These are phyloP conservation scores for Cyberlindnera maclurae DNA, from an alignment of 805 yeast genomes.

Conservation along the genomic window DNA sequence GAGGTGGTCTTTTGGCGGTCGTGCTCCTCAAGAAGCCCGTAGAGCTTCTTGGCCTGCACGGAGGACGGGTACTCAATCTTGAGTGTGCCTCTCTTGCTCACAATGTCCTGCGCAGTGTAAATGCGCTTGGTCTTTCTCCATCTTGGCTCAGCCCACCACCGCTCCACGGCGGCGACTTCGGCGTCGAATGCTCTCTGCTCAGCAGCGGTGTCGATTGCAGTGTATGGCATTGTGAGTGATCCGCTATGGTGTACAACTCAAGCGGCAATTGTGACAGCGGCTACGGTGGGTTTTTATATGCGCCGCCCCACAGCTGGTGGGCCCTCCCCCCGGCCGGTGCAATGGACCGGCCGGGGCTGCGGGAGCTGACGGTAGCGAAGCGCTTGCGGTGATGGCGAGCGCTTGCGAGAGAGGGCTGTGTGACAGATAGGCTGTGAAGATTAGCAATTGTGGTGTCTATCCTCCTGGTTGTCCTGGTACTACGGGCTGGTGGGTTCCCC, in stretches of 20 bases:
- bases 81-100: slow-evolving; percentile 76
- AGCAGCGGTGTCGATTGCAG: slow-evolving; percentile 13
- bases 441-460: too few relatives aligned
- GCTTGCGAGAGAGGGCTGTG: too few relatives aligned
- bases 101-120: slow-evolving; percentile 85
- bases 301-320: too few relatives aligned
- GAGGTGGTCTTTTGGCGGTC: slow-evolving; percentile 67
- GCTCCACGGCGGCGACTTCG: slow-evolving; percentile 65
- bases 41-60: slow-evolving; percentile 77
- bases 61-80: slow-evolving; percentile 72
- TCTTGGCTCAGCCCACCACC: slow-evolving; percentile 94
- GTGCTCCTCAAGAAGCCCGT: slow-evolving; percentile 61
- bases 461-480: too few relatives aligned
- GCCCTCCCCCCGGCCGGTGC: too few relatives aligned
- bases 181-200: slow-evolving; percentile 21
- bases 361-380: too few relatives aligned
- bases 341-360: too few relatives aligned
- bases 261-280: too few relatives aligned
- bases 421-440: too few relatives aligned
- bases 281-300: too few relatives aligned
- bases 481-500: too few relatives aligned
- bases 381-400: too few relatives aligned
- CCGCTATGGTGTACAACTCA: not conserved
- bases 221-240: slow-evolving; percentile 11
- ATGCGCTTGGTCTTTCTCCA: slow-evolving; percentile 85